These are phyloP conservation scores for Candida xiaguanensis DNA, from an alignment of 805 yeast genomes.

Conservation along the genomic window DNA sequence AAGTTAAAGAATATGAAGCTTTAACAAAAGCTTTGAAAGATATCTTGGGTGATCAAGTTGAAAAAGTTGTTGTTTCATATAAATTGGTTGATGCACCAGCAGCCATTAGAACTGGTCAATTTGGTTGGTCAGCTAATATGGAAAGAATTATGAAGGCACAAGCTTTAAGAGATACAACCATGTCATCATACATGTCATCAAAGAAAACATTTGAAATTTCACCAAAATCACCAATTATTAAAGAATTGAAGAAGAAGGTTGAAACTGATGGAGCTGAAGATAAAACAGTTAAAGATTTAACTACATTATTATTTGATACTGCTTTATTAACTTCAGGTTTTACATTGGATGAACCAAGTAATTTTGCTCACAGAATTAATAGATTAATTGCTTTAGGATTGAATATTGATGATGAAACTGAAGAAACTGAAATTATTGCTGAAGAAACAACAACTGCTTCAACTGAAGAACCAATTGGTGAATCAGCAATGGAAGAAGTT, in stretches of 20 bases:
- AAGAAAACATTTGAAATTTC: conserved; percentile 99
- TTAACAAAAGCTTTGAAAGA: conserved; percentile 96
- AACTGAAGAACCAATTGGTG: conserved; percentile 68
- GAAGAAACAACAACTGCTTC: conserved; percentile 45
- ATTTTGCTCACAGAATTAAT: conserved; percentile 97
- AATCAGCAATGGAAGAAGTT: conserved; percentile 98
- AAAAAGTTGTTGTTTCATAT: conserved; percentile 97
- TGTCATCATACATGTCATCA: conserved; percentile 99
- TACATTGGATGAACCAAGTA: conserved; percentile 96
- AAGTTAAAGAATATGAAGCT: conserved; percentile 86
- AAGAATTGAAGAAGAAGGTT: conserved; percentile 93
- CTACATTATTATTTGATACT: conserved; percentile 94
- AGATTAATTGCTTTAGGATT: conserved; percentile 96
- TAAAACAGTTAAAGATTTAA: conserved; percentile 96
- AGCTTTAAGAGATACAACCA: conserved; percentile 96
- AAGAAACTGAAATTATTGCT: conserved; percentile 42
- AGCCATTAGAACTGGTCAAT: conserved; percentile 99
- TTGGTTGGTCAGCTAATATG: conserved; percentile 99
- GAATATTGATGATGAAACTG: conserved; percentile 91
- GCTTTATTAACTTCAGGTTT: conserved; percentile 98
- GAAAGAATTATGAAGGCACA: conserved; percentile 99
- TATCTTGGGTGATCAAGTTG: conserved; percentile 96
- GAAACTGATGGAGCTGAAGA: conserved; percentile 97
- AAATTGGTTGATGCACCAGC: conserved; percentile 98
- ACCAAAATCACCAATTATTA: conserved; percentile 92